A percentile compares a stretch with the other conserved stretches of the same genome.
phyloP scores from a whole-genome alignment of 768 basidiomycete genomes.

The Hypholoma fasciculare region DNA sequence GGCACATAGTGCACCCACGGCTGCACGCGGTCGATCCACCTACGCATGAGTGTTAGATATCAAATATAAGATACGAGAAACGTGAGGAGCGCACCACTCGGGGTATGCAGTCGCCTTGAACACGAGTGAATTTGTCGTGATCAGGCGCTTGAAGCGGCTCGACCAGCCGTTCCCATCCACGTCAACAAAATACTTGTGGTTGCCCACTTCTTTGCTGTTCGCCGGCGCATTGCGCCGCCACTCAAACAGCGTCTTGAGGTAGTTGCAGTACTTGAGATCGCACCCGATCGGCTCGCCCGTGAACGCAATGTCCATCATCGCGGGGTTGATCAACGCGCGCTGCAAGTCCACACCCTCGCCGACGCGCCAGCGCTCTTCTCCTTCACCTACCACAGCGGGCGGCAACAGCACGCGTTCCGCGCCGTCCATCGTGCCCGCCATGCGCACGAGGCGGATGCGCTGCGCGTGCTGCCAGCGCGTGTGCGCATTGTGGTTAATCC shows the following conservation, averaged over 20 bases:
- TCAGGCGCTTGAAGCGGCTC: conserved; percentile 59
- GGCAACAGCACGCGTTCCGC: conserved; percentile 28
- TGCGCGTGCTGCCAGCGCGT: conserved; percentile 38
- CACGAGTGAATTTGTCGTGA: conserved; percentile 57
- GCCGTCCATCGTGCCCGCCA: conserved; percentile 25
- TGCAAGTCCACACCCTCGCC: conserved; percentile 18
- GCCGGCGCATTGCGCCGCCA: conserved; percentile 36
- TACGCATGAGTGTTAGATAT: conserved; percentile 13
- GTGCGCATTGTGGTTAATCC: conserved; percentile 44
- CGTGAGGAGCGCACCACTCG: conserved; percentile 49
- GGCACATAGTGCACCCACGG: conserved; percentile 79
- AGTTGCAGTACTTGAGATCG: conserved; percentile 37
- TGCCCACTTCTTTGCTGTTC: conserved; percentile 47
- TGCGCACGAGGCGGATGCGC: conserved; percentile 13
- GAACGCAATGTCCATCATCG: conserved; percentile 58
- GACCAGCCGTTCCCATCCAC: conserved; percentile 67
- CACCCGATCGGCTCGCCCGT: conserved; percentile 43
- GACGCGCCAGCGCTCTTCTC: conserved; percentile 20
- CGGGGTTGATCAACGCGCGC: conserved; percentile 36
- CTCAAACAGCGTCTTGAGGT: conserved; percentile 45
- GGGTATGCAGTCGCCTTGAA: conserved; percentile 68
- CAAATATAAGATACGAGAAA: not conserved
- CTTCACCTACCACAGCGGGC: conserved; percentile 7
- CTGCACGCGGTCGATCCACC: conserved; percentile 51
- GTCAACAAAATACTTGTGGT: conserved; percentile 61